Evolutionary conservation across 2,329 filamentous ascomycete species (phyloP), one percentile per base, ranked within the genome.

Genomic region (Uncinocarpus reesii): DNA sequence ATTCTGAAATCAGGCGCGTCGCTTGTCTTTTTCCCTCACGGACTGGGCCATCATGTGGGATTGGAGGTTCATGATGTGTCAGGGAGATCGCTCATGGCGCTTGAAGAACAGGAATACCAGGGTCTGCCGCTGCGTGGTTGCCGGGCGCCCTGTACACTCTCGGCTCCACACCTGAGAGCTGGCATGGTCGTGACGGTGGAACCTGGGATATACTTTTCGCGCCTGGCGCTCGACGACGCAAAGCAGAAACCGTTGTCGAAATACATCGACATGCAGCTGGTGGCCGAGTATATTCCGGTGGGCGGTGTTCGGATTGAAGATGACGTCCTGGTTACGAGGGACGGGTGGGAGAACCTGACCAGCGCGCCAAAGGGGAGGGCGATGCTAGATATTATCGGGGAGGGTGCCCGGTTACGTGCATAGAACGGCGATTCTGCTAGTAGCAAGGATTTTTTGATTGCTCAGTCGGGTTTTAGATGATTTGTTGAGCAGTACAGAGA

Each of bases 301-400:
- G 68, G 68, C n/a, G 67, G 68, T 8, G 67, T 70, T 24, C 63
- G 68, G 26, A 70, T 71, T 44, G 68, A 71, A 50, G 68, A 70
- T 60, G 84, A 89, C 60, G 75, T 89, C 24, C 67, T 87, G 21
- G 80, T 89, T 52, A 88, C 83, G 0, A 72, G 77, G 42, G 71
- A 71, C 18, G 83, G 84, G 4, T 78, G 76, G 52, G 78, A 85
- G 59, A 89, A 89, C 62, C 62, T 89, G 55, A 89, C 84, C 0
- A 79, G 78, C 10, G 81, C 80, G 3, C 74, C 79, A 4, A 88
- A 87, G 63, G 80, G 83, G 48, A 72, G 81, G 2, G 73, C 71
- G 44, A 67, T 67, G 60, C 55, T 70, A 40, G 60, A 65, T 41
- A 62, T 68, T 38, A 67, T 70, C 52, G 61, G 62, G 32, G 44